Percentiles rank a stretch among this genome's conserved stretches.
phyloP scores from a whole-genome alignment of 164 flowering plant species.

The Brasenia schreberi region DNA sequence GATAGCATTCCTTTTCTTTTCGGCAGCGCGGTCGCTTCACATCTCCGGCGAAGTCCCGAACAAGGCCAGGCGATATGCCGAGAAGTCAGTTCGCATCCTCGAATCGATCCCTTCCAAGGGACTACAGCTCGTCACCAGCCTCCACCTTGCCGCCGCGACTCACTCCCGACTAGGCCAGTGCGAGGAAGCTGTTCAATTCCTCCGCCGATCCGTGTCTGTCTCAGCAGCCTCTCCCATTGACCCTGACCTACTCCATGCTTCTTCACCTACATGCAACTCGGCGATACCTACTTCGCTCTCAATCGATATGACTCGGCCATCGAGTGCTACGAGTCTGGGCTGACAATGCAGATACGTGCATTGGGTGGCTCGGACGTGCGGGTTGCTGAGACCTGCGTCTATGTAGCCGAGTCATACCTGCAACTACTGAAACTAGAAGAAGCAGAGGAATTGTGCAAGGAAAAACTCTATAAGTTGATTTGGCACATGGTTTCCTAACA shows the following conservation, averaged over 20 bases:
- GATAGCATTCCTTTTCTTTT: slow-evolving; percentile 1
- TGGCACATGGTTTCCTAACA: too few relatives aligned
- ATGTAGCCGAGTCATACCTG: slow-evolving; percentile 3
- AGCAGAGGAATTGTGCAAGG: slow-evolving; percentile 2
- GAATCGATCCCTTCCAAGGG: neutral
- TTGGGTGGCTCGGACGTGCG: neutral
- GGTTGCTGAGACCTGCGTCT: slow-evolving; percentile 4
- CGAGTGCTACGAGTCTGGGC: slow-evolving; percentile 1
- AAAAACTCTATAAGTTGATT: neutral
- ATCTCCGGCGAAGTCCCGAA: slow-evolving; percentile 2
- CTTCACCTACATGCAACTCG: slow-evolving; percentile 2
- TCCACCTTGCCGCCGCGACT: slow-evolving; percentile 2
- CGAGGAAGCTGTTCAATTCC: slow-evolving; percentile 4
- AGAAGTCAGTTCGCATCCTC: neutral
- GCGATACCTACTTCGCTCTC: slow-evolving; percentile 1
- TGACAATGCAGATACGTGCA: neutral
- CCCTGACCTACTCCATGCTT: slow-evolving; percentile 2
- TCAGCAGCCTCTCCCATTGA: neutral
- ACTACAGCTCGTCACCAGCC: slow-evolving; percentile 1
- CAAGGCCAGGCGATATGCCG: slow-evolving; percentile 1
- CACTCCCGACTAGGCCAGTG: slow-evolving; percentile 1
- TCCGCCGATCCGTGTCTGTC: slow-evolving; percentile 1
- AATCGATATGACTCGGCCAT: slow-evolving; percentile 3
- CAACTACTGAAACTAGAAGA: slow-evolving; percentile 1
- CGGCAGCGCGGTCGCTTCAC: slow-evolving; percentile 1